These are phyloP conservation scores for Geotrichum restrictum DNA, from an alignment of 1,139 yeast species.

Conservation along the genomic window DNA sequence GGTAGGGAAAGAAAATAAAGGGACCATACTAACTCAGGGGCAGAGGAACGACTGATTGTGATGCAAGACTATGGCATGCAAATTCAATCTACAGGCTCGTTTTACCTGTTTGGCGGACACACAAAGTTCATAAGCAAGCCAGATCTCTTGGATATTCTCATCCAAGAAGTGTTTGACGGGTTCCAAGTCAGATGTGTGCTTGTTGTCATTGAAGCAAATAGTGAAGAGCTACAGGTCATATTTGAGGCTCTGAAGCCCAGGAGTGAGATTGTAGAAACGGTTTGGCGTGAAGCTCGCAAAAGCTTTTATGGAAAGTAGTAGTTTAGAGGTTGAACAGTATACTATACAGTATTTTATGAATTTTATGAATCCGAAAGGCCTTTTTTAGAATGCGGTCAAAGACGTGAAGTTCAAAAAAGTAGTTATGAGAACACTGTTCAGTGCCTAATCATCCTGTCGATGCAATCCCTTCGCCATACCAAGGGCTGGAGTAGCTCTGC, in stretches of 20 bases:
- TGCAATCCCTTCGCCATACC: constrained; percentile 38
- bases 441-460: constrained; percentile 24
- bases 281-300: constrained; percentile 30
- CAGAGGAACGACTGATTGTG: constrained; percentile 30
- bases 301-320: constrained; percentile 22
- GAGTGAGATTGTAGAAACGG: constrained; percentile 28
- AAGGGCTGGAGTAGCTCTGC: constrained; percentile 37
- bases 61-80: constrained; percentile 36
- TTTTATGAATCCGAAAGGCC: no score
- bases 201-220: constrained; percentile 46
- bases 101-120: constrained; percentile 24
- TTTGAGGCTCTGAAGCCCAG: constrained; percentile 39
- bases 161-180: constrained; percentile 57
- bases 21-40: background rate
- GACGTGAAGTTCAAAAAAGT: constrained; percentile 24
- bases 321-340: background rate
- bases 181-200: constrained; percentile 53
- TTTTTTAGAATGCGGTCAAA: background rate
- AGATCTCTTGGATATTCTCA: constrained; percentile 52
- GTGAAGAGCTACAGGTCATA: constrained; percentile 42
- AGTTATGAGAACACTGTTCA: constrained; percentile 25
- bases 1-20: background rate
- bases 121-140: constrained; percentile 46
- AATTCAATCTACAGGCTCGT: constrained; percentile 28
- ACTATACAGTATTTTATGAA: background rate